These are phyloP conservation scores for Pichia phayaonensis DNA, from an alignment of 805 yeast genomes.

Conservation along the genomic window DNA sequence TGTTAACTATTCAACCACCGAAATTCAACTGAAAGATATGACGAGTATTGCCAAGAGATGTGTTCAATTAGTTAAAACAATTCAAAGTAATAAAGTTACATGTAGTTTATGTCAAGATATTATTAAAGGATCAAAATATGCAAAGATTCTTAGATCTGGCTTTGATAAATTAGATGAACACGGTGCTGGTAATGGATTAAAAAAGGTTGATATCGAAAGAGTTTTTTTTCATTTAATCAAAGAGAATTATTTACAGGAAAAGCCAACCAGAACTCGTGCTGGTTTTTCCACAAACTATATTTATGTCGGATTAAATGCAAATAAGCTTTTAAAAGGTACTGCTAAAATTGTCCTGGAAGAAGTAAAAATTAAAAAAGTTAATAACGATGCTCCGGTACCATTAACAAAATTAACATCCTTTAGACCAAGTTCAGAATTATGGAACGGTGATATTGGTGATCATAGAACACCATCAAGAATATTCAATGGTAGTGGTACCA, in stretches of 20 bases:
- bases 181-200: slow-evolving; percentile 60
- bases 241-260: slow-evolving; percentile 60
- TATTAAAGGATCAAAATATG: slow-evolving; percentile 60
- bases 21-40: slow-evolving; percentile 54
- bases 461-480: slow-evolving; percentile 1
- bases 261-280: slow-evolving; percentile 54
- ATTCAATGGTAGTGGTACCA: slow-evolving; percentile 4
- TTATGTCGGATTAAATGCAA: slow-evolving; percentile 50
- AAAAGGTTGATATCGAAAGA: slow-evolving; percentile 70
- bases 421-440: slow-evolving; percentile 9
- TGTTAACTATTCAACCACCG: slow-evolving; percentile 34
- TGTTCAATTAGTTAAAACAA: slow-evolving; percentile 45
- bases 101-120: slow-evolving; percentile 76
- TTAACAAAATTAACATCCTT: slow-evolving; percentile 6
- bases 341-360: slow-evolving; percentile 22
- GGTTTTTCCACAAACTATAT: slow-evolving; percentile 81
- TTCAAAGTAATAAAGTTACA: slow-evolving; percentile 61
- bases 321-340: slow-evolving; percentile 32
- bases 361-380: neutral
- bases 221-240: slow-evolving; percentile 72
- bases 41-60: slow-evolving; percentile 56
- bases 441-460: neutral
- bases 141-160: slow-evolving; percentile 55
- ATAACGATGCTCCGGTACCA: neutral
- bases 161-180: slow-evolving; percentile 54